Conservation (phyloP, 2,329 filamentous ascomycete genomes). For the Coniella lustricola region DNA sequence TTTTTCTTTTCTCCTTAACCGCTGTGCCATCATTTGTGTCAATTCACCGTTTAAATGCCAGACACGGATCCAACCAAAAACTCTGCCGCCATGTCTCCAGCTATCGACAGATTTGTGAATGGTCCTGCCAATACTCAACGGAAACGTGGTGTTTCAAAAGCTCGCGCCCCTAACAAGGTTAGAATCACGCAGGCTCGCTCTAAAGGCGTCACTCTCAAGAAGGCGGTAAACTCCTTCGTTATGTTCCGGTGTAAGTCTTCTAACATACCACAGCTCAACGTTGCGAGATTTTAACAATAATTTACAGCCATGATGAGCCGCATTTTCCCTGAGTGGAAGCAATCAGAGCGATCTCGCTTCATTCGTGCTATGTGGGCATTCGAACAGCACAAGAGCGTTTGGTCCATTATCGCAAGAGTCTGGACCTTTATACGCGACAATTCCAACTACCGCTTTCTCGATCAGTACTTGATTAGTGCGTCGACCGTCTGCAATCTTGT, state of each 20-base stretch:
- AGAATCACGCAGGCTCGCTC: neutral
- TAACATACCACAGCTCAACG: neutral
- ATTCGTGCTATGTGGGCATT: conserved; percentile 8
- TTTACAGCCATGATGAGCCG: neutral
- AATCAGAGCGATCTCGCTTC: neutral
- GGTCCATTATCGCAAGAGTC: conserved; percentile 1
- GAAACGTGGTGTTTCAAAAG: too few relatives aligned
- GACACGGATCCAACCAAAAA: too few relatives aligned
- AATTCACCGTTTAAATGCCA: too few relatives aligned
- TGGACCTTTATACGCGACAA: conserved; percentile 12
- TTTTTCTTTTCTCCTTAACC: too few relatives aligned
- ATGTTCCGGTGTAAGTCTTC: conserved; percentile 9
- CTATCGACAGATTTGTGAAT: too few relatives aligned
- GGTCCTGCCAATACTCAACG: too few relatives aligned
- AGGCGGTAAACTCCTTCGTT: conserved; percentile 9
- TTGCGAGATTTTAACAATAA: neutral
- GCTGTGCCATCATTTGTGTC: too few relatives aligned
- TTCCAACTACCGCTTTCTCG: neutral
- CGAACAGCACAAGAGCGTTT: conserved; percentile 7
- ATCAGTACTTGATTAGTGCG: neutral
- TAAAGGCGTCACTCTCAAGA: neutral
- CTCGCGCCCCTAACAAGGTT: neutral
- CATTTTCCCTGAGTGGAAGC: neutral
- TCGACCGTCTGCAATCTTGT: neutral
- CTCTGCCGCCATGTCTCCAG: too few relatives aligned